phyloP scores from a whole-genome alignment of 768 basidiomycete genomes.

The Rickenella mellea region DNA sequence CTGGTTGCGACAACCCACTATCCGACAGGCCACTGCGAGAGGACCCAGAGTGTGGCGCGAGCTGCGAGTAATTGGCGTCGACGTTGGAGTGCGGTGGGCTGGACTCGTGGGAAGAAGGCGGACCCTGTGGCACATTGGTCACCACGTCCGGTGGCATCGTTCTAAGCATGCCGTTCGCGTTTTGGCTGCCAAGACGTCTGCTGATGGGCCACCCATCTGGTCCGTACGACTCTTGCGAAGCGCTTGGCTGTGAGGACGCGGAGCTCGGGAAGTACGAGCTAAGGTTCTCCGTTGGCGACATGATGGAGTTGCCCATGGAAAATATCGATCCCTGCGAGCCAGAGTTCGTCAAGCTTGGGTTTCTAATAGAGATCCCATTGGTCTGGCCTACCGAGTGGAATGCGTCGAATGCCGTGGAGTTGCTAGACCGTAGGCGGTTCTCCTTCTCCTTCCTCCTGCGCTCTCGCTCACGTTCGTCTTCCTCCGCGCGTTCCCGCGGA shows the following conservation, averaged over 20 bases:
- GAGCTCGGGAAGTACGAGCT: not conserved
- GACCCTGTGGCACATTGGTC: slow-evolving; percentile 2
- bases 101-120: slow-evolving; percentile 6
- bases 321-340: not conserved
- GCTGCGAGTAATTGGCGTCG: slow-evolving; percentile 1
- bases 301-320: not conserved
- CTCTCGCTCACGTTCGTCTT: slow-evolving; percentile 40
- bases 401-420: slow-evolving; percentile 58
- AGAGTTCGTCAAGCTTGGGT: no score
- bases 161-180: not conserved
- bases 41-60: no score
- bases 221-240: not conserved
- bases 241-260: not conserved
- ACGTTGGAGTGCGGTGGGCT: slow-evolving; percentile 4
- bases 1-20: not conserved
- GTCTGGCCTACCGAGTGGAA: slow-evolving; percentile 56
- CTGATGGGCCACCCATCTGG: not conserved
- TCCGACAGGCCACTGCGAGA: not conserved
- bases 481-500: slow-evolving; percentile 52
- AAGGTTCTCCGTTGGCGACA: not conserved
- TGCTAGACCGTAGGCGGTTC: slow-evolving; percentile 25
- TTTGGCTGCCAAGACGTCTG: no score
- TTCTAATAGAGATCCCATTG: slow-evolving; percentile 17
- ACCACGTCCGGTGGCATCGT: not conserved
- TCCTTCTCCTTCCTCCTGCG: slow-evolving; percentile 46